A percentile compares a stretch with the other conserved stretches of the same genome.
phyloP scores from a whole-genome alignment of 305 asterid genomes.

The Fraxinus dipetala region DNA sequence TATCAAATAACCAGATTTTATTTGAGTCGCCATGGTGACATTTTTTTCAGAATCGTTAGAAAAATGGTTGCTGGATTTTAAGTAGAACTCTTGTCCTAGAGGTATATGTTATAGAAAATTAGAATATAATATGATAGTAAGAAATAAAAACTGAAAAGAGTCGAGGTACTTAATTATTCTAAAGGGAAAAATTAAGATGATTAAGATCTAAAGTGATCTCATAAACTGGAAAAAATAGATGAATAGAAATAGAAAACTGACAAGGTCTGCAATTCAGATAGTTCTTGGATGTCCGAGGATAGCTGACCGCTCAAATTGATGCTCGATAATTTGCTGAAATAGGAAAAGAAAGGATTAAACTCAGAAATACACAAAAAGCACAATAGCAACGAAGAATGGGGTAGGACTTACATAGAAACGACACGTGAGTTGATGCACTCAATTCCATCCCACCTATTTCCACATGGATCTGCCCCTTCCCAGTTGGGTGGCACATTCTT shows the following conservation, averaged over 20 bases:
- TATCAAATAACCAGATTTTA: not conserved
- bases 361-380: not conserved
- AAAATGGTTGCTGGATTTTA: not conserved
- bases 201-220: not conserved
- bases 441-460: constrained; percentile 53
- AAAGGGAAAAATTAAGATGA: not conserved
- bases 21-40: not conserved
- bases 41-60: not conserved
- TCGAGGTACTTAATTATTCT: not conserved
- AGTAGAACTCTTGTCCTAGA: not conserved
- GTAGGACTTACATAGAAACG: constrained; percentile 40
- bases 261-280: constrained; percentile 52
- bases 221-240: not conserved
- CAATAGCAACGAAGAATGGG: not conserved
- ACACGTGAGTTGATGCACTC: constrained; percentile 41
- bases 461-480: constrained; percentile 70
- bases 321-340: constrained; percentile 53
- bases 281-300: constrained; percentile 47
- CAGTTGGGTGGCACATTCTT: constrained; percentile 57
- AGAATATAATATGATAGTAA: not conserved
- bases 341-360: constrained; percentile 1
- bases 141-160: not conserved
- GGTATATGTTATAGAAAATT: not conserved
- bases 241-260: constrained; percentile 33
- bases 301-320: constrained; percentile 41